Percentiles rank a stretch among this genome's conserved stretches.
phyloP scores from a whole-genome alignment of 164 flowering plant genomes.

The Brasenia schreberi region DNA sequence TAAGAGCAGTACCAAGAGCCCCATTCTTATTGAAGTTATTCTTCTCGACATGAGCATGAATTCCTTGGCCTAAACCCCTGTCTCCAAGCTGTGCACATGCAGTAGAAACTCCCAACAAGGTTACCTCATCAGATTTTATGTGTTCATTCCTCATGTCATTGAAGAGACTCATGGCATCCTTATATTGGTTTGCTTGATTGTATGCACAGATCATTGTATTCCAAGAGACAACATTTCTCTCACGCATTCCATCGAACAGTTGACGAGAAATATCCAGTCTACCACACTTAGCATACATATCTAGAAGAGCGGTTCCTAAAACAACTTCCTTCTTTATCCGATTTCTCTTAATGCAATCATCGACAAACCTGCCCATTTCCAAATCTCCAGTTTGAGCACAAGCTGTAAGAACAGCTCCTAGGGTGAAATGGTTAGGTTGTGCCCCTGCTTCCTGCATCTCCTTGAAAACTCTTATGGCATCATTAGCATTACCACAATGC shows the following conservation, averaged over 20 bases:
- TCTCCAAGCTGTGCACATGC: slow-evolving; percentile 16
- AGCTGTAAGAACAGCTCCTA: slow-evolving; percentile 18
- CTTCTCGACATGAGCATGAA: slow-evolving; percentile 15
- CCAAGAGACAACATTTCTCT: slow-evolving; percentile 18
- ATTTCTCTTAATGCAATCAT: slow-evolving; percentile 5
- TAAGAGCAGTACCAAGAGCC: slow-evolving; percentile 11
- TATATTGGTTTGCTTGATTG: slow-evolving; percentile 11
- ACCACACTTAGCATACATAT: slow-evolving; percentile 23
- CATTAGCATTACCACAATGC: slow-evolving; percentile 4
- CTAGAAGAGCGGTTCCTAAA: slow-evolving; percentile 5
- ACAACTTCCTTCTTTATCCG: slow-evolving; percentile 1
- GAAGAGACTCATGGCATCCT: slow-evolving; percentile 14
- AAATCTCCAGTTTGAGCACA: slow-evolving; percentile 17
- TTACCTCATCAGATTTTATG: slow-evolving; percentile 14
- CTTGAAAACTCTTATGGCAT: slow-evolving; percentile 12
- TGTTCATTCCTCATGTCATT: slow-evolving; percentile 8
- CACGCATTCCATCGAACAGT: slow-evolving; percentile 12
- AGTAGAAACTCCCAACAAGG: slow-evolving; percentile 13
- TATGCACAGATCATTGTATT: slow-evolving; percentile 20
- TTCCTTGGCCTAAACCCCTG: slow-evolving; percentile 12
- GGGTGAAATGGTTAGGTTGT: slow-evolving; percentile 19
- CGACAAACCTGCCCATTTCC: slow-evolving; percentile 15
- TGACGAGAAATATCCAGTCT: slow-evolving; percentile 12
- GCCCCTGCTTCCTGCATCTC: slow-evolving; percentile 8
- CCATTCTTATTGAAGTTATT: slow-evolving; percentile 5